Base-by-base conservation (phyloP, 371 early-diverging fungal species). In the Apophysomyces ossiformis region DNA sequence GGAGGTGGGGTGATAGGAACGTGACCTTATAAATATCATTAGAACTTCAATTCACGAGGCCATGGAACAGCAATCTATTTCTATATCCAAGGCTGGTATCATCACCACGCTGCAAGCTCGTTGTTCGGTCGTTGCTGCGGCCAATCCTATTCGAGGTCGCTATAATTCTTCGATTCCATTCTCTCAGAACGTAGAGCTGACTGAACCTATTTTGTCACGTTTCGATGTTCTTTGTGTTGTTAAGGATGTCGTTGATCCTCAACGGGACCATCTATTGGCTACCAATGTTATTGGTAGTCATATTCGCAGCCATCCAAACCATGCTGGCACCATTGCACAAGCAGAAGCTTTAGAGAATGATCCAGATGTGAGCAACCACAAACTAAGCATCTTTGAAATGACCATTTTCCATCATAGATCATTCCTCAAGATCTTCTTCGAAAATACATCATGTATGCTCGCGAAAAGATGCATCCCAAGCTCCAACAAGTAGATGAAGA, bases 31-130 rank as follows among this genome's bases (percentile, higher is more conserved):
- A 1, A 4, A 5, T 50, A 8, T 21, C 9, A 21, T 50, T 62
- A 84, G 71, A 70, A 77, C 82, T 2, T 90, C 92, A 59, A 99
- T 99, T 73, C 99, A 99, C 88, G 99, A 99, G 84, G 99, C 98
- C n/a, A 99, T 99, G 99, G 99, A 99, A 81, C 99, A 99, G 77
- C 99, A 99, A 78, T 90, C 93, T 71, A 98, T 99, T 67, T 96
- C 97, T 50, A 94, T 99, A 43, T 95, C 97, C 59, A 99, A 99
- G 77, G 99, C 99, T 35, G 78, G 97, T 73, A 99, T 99, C 65
- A 95, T 98, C 56, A 95, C 99, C 1, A 91, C 96, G 1, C 84
- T 99, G 26, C 95, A 97, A 68, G 99, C 99, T 1, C 90, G 99
- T 63, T 98, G 98, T 74, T 87, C 96, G 1, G 91, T 99, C 43